Evolutionary conservation across 495 filamentous ascomycete genomes (phyloP).

Genomic region (Articulospora tetracladia): DNA sequence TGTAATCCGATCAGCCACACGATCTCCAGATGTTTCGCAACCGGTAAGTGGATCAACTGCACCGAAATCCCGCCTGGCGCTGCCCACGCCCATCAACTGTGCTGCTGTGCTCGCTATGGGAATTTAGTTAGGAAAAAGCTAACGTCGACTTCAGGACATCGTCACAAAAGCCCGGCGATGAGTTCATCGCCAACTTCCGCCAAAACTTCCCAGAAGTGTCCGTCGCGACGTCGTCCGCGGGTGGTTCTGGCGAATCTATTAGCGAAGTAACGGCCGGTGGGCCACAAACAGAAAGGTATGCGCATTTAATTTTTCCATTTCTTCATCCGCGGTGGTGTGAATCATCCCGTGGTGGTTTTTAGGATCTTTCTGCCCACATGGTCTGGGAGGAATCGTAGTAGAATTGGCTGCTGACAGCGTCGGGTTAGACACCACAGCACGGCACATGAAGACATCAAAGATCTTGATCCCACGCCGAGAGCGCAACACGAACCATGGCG

Average conservation of each 20-base stretch:
- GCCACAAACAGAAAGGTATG: constrained; percentile 48
- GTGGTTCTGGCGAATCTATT: constrained; percentile 31
- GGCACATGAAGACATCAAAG: constrained; percentile 55
- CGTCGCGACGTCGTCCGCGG: constrained; percentile 25
- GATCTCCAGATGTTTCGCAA: constrained; percentile 29
- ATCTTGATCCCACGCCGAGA: constrained; percentile 75
- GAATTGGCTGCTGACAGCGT: constrained; percentile 26
- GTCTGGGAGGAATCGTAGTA: not conserved
- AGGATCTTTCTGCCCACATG: not conserved
- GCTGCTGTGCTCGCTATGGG: not conserved
- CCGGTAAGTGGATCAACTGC: constrained; percentile 19
- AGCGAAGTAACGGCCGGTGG: constrained; percentile 36
- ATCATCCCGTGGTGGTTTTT: constrained; percentile 23
- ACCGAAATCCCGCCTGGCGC: not conserved
- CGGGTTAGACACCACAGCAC: constrained; percentile 16
- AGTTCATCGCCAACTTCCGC: constrained; percentile 80
- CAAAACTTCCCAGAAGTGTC: constrained; percentile 69
- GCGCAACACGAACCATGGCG: constrained; percentile 73
- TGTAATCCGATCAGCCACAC: constrained; percentile 12
- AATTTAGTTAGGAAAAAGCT: not conserved
- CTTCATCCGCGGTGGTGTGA: not conserved
- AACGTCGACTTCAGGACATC: constrained; percentile 53
- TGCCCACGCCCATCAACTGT: no score
- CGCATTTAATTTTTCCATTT: constrained; percentile 6
- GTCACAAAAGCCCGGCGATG: constrained; percentile 81